Evolutionary conservation across 1,139 yeast species (phyloP).

Genomic region (Hyphopichia wangnamkhiaoensis): DNA sequence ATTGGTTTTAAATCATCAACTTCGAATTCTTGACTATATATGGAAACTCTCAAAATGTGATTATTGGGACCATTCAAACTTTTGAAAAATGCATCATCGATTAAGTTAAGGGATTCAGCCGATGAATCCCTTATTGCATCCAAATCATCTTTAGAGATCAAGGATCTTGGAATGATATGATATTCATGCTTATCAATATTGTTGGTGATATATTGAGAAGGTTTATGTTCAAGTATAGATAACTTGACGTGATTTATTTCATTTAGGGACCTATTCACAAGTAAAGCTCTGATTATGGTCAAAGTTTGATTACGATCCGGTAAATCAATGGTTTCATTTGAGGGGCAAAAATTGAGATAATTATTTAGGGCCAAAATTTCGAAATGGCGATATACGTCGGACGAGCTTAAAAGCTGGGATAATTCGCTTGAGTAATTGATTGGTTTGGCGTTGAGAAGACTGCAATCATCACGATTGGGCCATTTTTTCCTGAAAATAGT

Average conservation of each 20-base stretch:
- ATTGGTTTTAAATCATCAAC: conserved; percentile 26
- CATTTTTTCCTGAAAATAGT: conserved; percentile 23
- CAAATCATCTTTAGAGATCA: conserved; percentile 30
- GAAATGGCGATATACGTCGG: conserved; percentile 12
- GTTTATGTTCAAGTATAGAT: conserved; percentile 24
- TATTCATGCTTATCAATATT: conserved; percentile 36
- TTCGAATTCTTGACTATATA: conserved; percentile 34
- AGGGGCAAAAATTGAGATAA: conserved; percentile 30
- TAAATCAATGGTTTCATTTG: conserved; percentile 22
- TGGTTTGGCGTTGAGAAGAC: conserved; percentile 33
- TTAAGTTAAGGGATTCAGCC: conserved; percentile 12
- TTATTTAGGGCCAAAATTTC: conserved; percentile 36
- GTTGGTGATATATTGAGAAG: conserved; percentile 22
- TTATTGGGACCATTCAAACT: conserved; percentile 25
- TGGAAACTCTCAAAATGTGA: conserved; percentile 36
- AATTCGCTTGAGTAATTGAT: conserved; percentile 36
- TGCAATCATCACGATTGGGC: conserved; percentile 10
- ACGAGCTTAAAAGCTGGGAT: conserved; percentile 17
- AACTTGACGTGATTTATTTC: conserved; percentile 36
- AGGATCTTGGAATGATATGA: conserved; percentile 29
- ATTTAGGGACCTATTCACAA: conserved; percentile 17
- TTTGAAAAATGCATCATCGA: conserved; percentile 40
- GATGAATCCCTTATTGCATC: conserved; percentile 11
- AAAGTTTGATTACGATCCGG: conserved; percentile 23
- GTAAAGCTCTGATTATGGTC: conserved; percentile 35